Conservation (phyloP, 1,284 basidiomycete species). For the Stereum hirsutum region DNA sequence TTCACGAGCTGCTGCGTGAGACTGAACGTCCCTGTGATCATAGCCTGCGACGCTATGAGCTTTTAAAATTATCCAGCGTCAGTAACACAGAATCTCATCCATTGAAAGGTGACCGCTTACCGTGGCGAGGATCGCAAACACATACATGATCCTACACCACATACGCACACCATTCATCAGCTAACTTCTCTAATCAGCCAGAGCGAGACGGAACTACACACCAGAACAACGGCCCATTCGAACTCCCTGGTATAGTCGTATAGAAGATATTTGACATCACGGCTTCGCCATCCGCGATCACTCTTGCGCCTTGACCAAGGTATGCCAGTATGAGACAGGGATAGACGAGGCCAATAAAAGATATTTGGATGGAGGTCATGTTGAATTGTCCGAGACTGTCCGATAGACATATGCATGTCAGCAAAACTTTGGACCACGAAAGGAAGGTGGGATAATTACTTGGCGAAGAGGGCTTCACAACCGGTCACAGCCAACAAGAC, state of each 20-base stretch:
- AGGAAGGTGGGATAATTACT: slow-evolving; percentile 27
- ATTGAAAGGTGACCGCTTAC: slow-evolving; percentile 23
- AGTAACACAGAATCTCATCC: neutral
- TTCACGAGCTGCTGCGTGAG: slow-evolving; percentile 57
- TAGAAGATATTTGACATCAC: slow-evolving; percentile 55
- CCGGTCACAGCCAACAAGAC: slow-evolving; percentile 58
- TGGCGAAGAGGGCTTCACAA: slow-evolving; percentile 62
- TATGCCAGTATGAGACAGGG: slow-evolving; percentile 58
- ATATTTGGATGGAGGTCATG: slow-evolving; percentile 42
- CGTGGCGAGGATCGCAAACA: slow-evolving; percentile 55
- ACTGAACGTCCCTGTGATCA: slow-evolving; percentile 64
- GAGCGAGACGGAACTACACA: slow-evolving; percentile 11
- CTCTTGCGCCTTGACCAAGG: slow-evolving; percentile 58
- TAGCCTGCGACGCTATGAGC: slow-evolving; percentile 54
- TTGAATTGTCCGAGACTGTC: slow-evolving; percentile 60
- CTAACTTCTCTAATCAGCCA: neutral
- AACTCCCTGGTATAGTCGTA: slow-evolving; percentile 46
- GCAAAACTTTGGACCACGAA: neutral
- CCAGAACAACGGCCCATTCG: slow-evolving; percentile 48
- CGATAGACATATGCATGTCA: neutral
- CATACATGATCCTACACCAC: slow-evolving; percentile 49
- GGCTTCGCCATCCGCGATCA: slow-evolving; percentile 38
- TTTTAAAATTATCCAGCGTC: slow-evolving; percentile 15
- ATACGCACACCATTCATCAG: too few species aligned
- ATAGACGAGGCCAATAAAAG: slow-evolving; percentile 44